Evolutionary conservation across 2,329 filamentous ascomycete species (phyloP), one percentile per base, ranked within the genome.

Genomic region (Westerdykella sp.): DNA sequence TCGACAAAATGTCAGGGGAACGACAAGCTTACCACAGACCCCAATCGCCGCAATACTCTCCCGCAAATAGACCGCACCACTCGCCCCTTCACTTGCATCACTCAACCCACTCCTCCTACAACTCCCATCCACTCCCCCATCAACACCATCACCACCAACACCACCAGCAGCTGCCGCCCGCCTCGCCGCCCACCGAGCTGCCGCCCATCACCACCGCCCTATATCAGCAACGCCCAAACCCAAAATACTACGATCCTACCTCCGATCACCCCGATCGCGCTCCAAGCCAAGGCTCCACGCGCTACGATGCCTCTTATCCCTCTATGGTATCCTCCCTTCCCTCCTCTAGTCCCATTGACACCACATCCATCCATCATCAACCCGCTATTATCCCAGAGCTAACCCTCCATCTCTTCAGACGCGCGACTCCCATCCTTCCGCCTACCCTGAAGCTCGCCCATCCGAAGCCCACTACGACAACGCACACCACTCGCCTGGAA

Each of bases 241-340:
- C 66, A n/a, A 67, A 67, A 55, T 75, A 74, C 63, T 75, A 74
- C 63, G 73, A 75, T 55, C 73, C 72, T 6, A 71, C 69, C 34
- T 68, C 67, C 44, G 71, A 74, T 53, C 66, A 69, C 55, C 67
- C 69, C 51, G 54, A 62, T 45, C 56, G 58, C 48, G 35, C 48
- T 47, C 28, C 63, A 62, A 57, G 43, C 32, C 60, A 63, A 34
- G 45, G 51, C 45, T 51, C 56, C 35, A 51, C 61, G 54, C 59
- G 62, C 38, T 65, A 61, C 54, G 58, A 67, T 37, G 47, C 40
- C 39, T 58, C 61, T 43, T 64, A 63, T 46, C 52, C 57, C 43
- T 53, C 60, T 32, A 60, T 60, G 60, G 63, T 65, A 51, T 49
- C 51, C 54, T 31, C 36, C n/a, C 37, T 31, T 21, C 34, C 43